Percentiles rank a stretch among this genome's conserved stretches.
Evolutionary conservation across 2,329 filamentous ascomycete genomes (phyloP).

Genomic region (Trichoderma harzianum): DNA sequence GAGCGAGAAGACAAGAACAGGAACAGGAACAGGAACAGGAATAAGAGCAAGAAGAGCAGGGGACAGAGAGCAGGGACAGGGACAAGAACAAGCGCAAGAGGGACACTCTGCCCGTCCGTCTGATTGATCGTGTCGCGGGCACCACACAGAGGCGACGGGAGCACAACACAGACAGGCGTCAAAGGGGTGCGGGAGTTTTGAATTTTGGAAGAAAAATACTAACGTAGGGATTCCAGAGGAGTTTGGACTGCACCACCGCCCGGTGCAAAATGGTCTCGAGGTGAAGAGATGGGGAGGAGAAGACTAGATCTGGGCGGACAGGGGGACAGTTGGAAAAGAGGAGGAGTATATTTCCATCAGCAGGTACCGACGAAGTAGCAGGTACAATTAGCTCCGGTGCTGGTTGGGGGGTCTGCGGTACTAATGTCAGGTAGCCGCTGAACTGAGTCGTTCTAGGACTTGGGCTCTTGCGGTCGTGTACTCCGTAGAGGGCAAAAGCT

Average conservation of each 20-base stretch:
- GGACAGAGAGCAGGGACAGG: neutral
- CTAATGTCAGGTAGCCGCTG: neutral
- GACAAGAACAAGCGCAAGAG: slow-evolving; percentile 8
- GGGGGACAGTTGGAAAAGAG: neutral
- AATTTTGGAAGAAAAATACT: neutral
- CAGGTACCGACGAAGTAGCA: neutral
- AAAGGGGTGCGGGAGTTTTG: neutral
- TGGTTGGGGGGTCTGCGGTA: neutral
- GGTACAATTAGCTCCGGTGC: neutral
- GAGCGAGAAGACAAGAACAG: neutral
- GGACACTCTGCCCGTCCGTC: neutral
- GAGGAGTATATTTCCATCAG: neutral
- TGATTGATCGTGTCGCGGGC: neutral
- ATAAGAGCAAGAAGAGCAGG: neutral
- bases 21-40: neutral
- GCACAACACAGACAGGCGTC: neutral
- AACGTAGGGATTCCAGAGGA: slow-evolving; percentile 8
- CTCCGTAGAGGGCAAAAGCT: neutral
- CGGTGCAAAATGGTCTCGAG: slow-evolving; percentile 7
- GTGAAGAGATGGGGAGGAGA: slow-evolving; percentile 5
- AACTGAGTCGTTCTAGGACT: neutral
- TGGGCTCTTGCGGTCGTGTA: neutral
- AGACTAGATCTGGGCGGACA: slow-evolving; percentile 9
- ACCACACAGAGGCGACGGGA: neutral
- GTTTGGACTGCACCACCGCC: slow-evolving; percentile 4